Evolutionary conservation across 1,284 basidiomycete genomes (phyloP).

Genomic region (Cystobasidium pallidum): DNA sequence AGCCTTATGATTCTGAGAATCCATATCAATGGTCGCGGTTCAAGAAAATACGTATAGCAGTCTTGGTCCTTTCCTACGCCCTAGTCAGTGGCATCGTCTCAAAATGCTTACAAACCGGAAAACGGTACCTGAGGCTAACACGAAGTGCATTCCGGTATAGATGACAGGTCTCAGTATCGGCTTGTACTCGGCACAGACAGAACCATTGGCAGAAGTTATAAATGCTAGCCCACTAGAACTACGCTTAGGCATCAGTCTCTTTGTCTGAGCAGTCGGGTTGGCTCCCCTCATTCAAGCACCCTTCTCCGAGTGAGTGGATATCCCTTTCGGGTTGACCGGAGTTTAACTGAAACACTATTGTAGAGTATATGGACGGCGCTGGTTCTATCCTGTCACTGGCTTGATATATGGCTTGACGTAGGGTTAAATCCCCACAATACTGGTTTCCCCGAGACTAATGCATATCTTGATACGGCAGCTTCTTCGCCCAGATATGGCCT

Average conservation of each 20-base stretch:
- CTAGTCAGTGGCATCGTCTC: background rate
- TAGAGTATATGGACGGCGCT: constrained; percentile 53
- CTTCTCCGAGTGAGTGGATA: constrained; percentile 16
- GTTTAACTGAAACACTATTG: background rate
- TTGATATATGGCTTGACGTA: constrained; percentile 50
- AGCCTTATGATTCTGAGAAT: constrained; percentile 23
- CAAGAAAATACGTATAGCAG: constrained; percentile 30
- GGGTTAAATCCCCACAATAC: background rate
- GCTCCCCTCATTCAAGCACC: constrained; percentile 26
- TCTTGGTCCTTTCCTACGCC: constrained; percentile 23
- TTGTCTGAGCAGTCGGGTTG: constrained; percentile 20
- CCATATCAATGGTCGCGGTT: constrained; percentile 16
- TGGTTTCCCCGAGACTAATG: background rate
- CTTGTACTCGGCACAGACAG: constrained; percentile 20
- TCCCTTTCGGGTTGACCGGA: background rate
- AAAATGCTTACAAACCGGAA: background rate
- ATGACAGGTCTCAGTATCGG: constrained; percentile 33
- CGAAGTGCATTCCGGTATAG: background rate
- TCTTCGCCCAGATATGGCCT: constrained; percentile 50
- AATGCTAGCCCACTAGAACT: constrained; percentile 9
- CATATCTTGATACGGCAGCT: constrained; percentile 31
- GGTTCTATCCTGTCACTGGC: constrained; percentile 52
- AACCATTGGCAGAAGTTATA: background rate
- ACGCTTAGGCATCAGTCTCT: constrained; percentile 13
- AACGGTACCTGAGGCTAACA: background rate